Evolutionary conservation across 2,329 filamentous ascomycete genomes (phyloP), one percentile per base, ranked within the genome.

Genomic region (Pyricularia pennisetigena): DNA sequence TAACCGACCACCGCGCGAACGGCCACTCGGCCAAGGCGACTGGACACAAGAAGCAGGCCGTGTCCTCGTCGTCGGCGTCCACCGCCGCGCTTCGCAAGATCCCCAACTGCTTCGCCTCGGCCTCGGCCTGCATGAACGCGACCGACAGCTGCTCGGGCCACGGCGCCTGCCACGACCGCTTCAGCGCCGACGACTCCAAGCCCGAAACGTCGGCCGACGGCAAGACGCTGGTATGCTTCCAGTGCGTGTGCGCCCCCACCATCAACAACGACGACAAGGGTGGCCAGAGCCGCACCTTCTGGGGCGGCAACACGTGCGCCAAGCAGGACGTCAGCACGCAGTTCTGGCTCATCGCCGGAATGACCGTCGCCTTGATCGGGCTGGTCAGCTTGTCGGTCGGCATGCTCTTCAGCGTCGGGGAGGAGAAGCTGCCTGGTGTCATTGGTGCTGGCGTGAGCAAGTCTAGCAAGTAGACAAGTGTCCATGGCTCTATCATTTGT

Each of bases 361-460:
- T 95, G 73, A 89, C 86, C 4, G 80, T 97, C 65, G 79, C 88
- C 54, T 82, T 96, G 70, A 79, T 95, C 1, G 85, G 86, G 64
- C 79, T 91, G 54, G 80, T 96, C 30, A 83, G 83, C 54, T 89
- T 90, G 76, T 88, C 87, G 12, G 89, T 98, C 73, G 88, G 89
- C 6, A 82, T 97, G 83, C 78, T 99, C 68, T 95, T 90, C 78
- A 89, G 82, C 71, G 91, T 98, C 74, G 95, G 94, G 41, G 87
- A 91, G 77, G 89, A 97, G 81, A 90, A 93, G 79, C 82, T 98
- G 71, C 95, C 95, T 0, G 93, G 93, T 73, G 94, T 99, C 9
- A 94, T 99, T 78, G 93, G 93, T n/a, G 95, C 95, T 65, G 95
- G 95, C 71, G 94, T 99, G 54, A 91, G 90, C 71, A 86, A 88